phyloP scores from a whole-genome alignment of 176 grass and related monocot genomes.

The Lolium multiflorum region DNA sequence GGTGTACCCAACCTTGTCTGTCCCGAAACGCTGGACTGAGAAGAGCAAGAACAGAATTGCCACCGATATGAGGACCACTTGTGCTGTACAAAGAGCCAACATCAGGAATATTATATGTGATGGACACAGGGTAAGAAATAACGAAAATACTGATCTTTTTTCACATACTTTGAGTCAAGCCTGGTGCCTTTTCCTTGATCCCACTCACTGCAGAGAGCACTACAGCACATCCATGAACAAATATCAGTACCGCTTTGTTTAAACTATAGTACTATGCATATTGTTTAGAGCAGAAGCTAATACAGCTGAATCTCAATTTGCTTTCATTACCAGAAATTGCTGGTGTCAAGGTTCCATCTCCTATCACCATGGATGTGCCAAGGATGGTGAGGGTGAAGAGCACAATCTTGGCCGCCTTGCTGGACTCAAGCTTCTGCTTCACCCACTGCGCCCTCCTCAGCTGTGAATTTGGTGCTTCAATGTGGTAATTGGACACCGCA shows the following conservation, averaged over 20 bases:
- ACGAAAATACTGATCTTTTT: background rate
- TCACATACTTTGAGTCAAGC: slow-evolving; percentile 61
- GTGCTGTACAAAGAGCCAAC: slow-evolving; percentile 40
- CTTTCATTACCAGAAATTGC: slow-evolving; percentile 59
- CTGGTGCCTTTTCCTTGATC: slow-evolving; percentile 64
- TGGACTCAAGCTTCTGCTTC: slow-evolving; percentile 59
- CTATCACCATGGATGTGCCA: slow-evolving; percentile 81
- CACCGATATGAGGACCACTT: slow-evolving; percentile 63
- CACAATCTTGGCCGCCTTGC: slow-evolving; percentile 46
- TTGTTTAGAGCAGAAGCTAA: background rate
- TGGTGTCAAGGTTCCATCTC: slow-evolving; percentile 73
- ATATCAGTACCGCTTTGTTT: slow-evolving; percentile 10
- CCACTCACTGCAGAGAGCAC: slow-evolving; percentile 70
- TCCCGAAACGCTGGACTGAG: slow-evolving; percentile 68
- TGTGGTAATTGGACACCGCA: slow-evolving; percentile 59
- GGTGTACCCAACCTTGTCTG: slow-evolving; percentile 85
- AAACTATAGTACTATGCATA: background rate
- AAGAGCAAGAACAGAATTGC: slow-evolving; percentile 71
- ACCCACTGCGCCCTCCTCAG: slow-evolving; percentile 57
- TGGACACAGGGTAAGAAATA: background rate
- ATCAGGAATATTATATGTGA: background rate
- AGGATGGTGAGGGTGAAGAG: slow-evolving; percentile 69
- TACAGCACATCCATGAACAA: slow-evolving; percentile 19
- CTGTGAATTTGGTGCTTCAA: slow-evolving; percentile 43
- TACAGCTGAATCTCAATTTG: background rate